These are phyloP conservation scores for Trichaptum fuscoviolaceum DNA, from an alignment of 768 basidiomycete species.

Conservation along the genomic window DNA sequence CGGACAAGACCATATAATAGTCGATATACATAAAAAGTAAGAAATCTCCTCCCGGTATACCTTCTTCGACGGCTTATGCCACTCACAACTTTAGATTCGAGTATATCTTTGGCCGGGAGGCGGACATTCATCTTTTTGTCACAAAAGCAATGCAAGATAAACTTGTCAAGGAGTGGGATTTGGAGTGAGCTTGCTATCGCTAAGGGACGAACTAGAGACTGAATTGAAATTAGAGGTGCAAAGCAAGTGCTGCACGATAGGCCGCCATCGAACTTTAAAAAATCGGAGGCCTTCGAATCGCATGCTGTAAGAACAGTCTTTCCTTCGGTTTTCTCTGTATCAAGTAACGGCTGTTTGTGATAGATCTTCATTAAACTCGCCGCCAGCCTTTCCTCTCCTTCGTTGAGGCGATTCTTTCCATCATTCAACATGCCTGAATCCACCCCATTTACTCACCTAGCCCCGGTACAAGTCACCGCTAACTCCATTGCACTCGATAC, in stretches of 20 bases:
- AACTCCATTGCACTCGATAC: conserved; percentile 25
- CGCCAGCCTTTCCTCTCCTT: conserved; percentile 18
- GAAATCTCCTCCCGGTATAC: conserved; percentile 15
- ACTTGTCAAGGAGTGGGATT: conserved; percentile 65
- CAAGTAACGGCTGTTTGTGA: conserved; percentile 42
- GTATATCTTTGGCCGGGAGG: conserved; percentile 65
- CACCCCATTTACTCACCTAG: conserved; percentile 53
- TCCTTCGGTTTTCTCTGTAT: not conserved
- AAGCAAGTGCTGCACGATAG: conserved; percentile 83
- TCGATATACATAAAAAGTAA: conserved; percentile 71
- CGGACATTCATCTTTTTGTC: conserved; percentile 91
- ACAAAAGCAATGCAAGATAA: conserved; percentile 79
- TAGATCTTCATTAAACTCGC: conserved; percentile 16
- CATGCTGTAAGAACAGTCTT: conserved; percentile 57
- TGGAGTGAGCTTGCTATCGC: conserved; percentile 50
- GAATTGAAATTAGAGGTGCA: conserved; percentile 52
- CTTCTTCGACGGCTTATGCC: conserved; percentile 5
- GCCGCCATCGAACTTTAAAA: conserved; percentile 81
- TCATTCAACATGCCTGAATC: conserved; percentile 46
- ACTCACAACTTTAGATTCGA: conserved; percentile 62
- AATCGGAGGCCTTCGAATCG: conserved; percentile 58
- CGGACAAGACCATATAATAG: conserved; percentile 62
- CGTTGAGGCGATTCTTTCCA: conserved; percentile 48
- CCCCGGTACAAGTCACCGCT: conserved; percentile 19
- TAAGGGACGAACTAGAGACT: conserved; percentile 1